Base-by-base conservation (phyloP, 2,329 filamentous ascomycete species). In the Colletotrichum gloeosporioides region DNA sequence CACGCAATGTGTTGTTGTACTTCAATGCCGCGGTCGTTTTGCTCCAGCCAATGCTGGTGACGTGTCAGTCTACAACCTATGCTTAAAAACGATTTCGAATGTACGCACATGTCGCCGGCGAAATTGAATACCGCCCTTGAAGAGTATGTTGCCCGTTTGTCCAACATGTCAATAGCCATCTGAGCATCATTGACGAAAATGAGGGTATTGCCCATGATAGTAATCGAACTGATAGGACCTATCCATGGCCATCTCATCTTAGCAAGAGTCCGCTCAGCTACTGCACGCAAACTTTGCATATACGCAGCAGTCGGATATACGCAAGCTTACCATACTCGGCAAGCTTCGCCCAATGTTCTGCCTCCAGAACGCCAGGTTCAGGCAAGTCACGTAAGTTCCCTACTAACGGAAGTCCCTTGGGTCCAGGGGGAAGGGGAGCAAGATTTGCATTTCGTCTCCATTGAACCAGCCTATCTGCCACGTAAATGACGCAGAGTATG, bases 331-430 rank as follows among this genome's bases (percentile, higher is more conserved):
- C 82, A 70, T 83, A 83, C 22, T 86, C 81, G 44, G 84, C 85
- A 68, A 83, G 80, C 62, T 81, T 78, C 1, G 83, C 66, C 84
- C 84, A 86, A 68, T 85, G 82, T 61, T 81, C 73, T 71, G 78
- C 82, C 32, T 85, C 83, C 4, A 79, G 79, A 8, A 68, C 61
- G 8, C 79, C 82, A 3, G 78, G 70, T 1, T 83, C 79, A 1
- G 88, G 88, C n/a, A 89, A 79, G 75, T 90, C 87, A 4, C 79
- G 78, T 13, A 89, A 74, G 77, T 90, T 90, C 8, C 88, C 88
- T 10, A 90, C 55, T 3, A 90, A 63, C 0, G 87, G 86, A n/a
- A 86, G 77, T 1, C 82, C 82, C 18, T 73, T 82, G 78, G 79
- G 84, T 59, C 78, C 83, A 63, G 77, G 83, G 44, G 73, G 82